Percentiles rank a stretch among this genome's conserved stretches.
Evolutionary conservation across 257 asterid genomes (phyloP).

Genomic region (Gynochthodes officinalis): DNA sequence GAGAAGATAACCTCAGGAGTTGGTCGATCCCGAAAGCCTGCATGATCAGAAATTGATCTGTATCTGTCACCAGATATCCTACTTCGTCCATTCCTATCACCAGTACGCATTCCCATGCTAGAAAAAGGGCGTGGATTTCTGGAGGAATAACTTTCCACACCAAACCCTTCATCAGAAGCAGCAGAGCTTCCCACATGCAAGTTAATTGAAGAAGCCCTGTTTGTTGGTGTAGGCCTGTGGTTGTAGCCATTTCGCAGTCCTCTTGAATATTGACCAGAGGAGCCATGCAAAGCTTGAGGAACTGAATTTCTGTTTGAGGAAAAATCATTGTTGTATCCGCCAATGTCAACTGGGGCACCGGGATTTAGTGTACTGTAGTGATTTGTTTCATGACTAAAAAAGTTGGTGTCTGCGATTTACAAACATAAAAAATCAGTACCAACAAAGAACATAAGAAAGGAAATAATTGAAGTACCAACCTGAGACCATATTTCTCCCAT

Average conservation of each 20-base stretch:
- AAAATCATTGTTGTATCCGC: constrained; percentile 41
- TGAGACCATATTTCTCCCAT: constrained; percentile 39
- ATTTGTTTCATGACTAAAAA: constrained; percentile 46
- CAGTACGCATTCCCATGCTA: constrained; percentile 34
- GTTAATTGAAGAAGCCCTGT: constrained; percentile 56
- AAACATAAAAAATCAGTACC: constrained; percentile 21
- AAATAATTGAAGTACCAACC: constrained; percentile 37
- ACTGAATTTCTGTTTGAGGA: constrained; percentile 37
- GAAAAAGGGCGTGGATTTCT: constrained; percentile 48
- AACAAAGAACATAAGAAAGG: constrained; percentile 1
- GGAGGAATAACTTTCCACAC: constrained; percentile 43
- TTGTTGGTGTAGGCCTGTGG: constrained; percentile 48
- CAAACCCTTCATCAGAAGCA: constrained; percentile 49
- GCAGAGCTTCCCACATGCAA: constrained; percentile 40
- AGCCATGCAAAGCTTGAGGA: constrained; percentile 39
- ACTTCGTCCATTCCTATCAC: constrained; percentile 48
- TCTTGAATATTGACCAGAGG: constrained; percentile 41
- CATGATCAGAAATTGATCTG: constrained; percentile 43
- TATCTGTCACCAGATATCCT: constrained; percentile 43
- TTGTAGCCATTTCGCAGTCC: constrained; percentile 51
- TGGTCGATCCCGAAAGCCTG: constrained; percentile 41
- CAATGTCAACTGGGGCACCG: constrained; percentile 41
- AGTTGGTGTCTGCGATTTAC: constrained; percentile 45
- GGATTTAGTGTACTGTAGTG: constrained; percentile 35
- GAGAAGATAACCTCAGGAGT: constrained; percentile 46